Evolutionary conservation across 2,329 filamentous ascomycete species (phyloP).

Genomic region (Fusarium oligoseptatum): DNA sequence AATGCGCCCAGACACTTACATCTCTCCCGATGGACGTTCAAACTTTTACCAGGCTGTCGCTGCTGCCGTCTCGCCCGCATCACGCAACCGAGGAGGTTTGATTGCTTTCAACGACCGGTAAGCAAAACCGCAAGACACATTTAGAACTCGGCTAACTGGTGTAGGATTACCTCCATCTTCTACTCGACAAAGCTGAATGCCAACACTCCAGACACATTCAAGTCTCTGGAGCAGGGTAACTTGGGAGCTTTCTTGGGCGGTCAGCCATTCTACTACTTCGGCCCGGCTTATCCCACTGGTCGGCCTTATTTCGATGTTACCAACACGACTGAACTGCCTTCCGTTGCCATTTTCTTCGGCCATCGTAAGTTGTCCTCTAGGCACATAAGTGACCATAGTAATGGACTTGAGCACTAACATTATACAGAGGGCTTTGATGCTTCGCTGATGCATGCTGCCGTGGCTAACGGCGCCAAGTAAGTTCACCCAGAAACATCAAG

Average conservation of each 20-base stretch:
- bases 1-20: conserved; percentile 24
- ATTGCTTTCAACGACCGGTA: conserved; percentile 70
- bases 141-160: neutral
- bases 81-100: conserved; percentile 63
- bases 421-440: conserved; percentile 49
- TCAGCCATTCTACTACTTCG: conserved; percentile 67
- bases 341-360: conserved; percentile 61
- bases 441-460: conserved; percentile 48
- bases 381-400: too few relatives aligned
- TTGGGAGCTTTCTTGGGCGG: conserved; percentile 58
- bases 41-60: conserved; percentile 36
- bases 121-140: neutral
- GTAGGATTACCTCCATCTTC: conserved; percentile 59
- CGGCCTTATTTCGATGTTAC: conserved; percentile 53
- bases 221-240: conserved; percentile 62
- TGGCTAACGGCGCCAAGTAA: conserved; percentile 49
- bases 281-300: conserved; percentile 57
- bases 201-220: conserved; percentile 72
- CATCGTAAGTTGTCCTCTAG: conserved; percentile 50
- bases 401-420: neutral
- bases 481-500: neutral
- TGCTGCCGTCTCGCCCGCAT: conserved; percentile 12
- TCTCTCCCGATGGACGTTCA: conserved; percentile 30
- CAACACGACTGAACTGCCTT: conserved; percentile 54
- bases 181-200: conserved; percentile 72